Evolutionary conservation across 164 flowering plant genomes (phyloP).

Genomic region (Macadamia integrifolia): DNA sequence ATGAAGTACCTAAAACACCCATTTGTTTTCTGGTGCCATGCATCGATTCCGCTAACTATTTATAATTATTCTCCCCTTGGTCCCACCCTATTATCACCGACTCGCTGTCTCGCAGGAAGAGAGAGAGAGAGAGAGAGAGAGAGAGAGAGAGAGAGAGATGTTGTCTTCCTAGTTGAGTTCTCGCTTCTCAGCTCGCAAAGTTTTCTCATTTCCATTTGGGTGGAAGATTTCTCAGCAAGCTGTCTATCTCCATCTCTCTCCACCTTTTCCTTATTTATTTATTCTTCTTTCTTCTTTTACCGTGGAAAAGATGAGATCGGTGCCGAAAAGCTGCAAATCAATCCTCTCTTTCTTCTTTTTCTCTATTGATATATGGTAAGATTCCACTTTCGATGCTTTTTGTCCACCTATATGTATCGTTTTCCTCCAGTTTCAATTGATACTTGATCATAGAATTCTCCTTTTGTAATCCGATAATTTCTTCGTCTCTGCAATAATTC

Average conservation of each 20-base stretch:
- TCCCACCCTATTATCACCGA: too few species aligned
- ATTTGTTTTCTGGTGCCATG: too few species aligned
- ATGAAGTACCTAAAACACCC: too few species aligned
- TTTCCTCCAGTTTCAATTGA: slow-evolving; percentile 1
- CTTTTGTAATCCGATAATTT: not conserved
- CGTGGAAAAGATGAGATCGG: slow-evolving; percentile 19
- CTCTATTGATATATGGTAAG: slow-evolving; percentile 3
- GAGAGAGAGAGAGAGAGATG: too few species aligned
- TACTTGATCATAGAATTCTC: not conserved
- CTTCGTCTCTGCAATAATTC: too few species aligned
- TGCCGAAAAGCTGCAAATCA: slow-evolving; percentile 8
- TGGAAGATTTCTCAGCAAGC: slow-evolving; percentile 3
- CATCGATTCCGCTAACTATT: too few species aligned
- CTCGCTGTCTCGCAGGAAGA: too few species aligned
- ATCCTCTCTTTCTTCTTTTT: not conserved
- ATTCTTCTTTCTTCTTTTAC: slow-evolving; percentile 3
- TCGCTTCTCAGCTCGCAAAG: too few species aligned
- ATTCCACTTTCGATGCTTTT: not conserved
- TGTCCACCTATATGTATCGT: slow-evolving; percentile 4
- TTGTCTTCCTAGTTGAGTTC: too few species aligned
- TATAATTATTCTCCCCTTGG: too few species aligned
- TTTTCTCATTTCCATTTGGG: too few species aligned
- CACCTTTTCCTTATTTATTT: not conserved
- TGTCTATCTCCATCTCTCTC: not conserved
- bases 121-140: too few species aligned